A percentile compares a stretch with the other conserved stretches of the same genome.
Evolutionary conservation across 1,139 yeast genomes (phyloP).

Genomic region (Saccharomyces hybrid): DNA sequence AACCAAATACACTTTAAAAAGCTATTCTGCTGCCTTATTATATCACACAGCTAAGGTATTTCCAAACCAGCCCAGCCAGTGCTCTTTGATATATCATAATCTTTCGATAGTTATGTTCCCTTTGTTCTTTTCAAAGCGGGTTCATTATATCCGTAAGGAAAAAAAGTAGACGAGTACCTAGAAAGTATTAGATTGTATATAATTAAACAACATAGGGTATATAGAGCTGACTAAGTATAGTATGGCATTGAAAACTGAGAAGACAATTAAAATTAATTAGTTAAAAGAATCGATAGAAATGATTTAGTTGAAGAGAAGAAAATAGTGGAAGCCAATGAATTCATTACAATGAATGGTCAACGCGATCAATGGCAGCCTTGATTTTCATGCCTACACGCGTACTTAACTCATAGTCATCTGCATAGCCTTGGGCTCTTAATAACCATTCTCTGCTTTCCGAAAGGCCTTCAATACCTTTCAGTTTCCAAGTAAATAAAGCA

Average conservation of each 20-base stretch:
- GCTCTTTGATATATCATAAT: no score
- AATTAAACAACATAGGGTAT: not conserved
- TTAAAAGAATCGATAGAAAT: no score
- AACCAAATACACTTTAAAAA: not conserved
- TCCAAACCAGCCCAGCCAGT: no score
- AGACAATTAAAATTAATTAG: no score
- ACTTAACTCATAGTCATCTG: conserved; percentile 89
- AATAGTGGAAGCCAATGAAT: not conserved
- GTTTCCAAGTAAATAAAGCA: conserved; percentile 74
- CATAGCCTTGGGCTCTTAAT: conserved; percentile 61
- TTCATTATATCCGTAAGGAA: not conserved
- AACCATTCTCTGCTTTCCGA: conserved; percentile 64
- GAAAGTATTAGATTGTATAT: not conserved
- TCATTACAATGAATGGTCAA: conserved; percentile 35
- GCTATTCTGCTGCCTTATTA: no score
- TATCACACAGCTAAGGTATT: no score
- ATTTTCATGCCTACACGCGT: conserved; percentile 85
- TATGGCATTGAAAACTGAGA: not conserved
- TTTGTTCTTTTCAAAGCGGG: not conserved
- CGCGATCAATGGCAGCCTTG: conserved; percentile 76
- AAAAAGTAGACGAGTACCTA: not conserved
- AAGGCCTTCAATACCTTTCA: conserved; percentile 45
- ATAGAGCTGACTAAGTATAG: not conserved
- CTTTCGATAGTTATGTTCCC: no score
- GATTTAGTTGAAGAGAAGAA: not conserved